A percentile compares a stretch with the other conserved stretches of the same genome.
Evolutionary conservation across 345 rosid genomes (phyloP).

Genomic region (Limnanthes douglasii): DNA sequence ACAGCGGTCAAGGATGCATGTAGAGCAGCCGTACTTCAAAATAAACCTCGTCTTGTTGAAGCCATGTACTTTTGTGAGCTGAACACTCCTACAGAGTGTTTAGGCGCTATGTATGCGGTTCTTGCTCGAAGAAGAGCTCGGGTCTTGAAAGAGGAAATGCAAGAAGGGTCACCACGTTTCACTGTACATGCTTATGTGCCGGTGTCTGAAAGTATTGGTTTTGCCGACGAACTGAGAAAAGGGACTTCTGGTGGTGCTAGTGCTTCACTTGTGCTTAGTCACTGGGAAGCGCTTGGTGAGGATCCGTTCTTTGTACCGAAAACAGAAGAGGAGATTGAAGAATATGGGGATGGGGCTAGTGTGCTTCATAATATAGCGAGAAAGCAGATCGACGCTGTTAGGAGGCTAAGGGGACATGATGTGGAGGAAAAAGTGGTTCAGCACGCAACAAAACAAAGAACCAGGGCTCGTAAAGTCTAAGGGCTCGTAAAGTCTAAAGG

Average conservation of each 20-base stretch:
- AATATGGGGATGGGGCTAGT: slow-evolving; percentile 84
- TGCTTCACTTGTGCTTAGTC: slow-evolving; percentile 78
- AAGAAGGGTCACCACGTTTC: slow-evolving; percentile 71
- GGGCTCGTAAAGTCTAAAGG: too few relatives aligned
- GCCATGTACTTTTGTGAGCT: slow-evolving; percentile 91
- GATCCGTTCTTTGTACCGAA: slow-evolving; percentile 88
- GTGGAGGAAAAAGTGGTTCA: slow-evolving; percentile 87
- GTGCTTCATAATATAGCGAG: slow-evolving; percentile 73
- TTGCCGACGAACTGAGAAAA: slow-evolving; percentile 73
- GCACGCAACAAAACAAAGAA: slow-evolving; percentile 79
- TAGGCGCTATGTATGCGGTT: slow-evolving; percentile 76
- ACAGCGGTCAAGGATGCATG: slow-evolving; percentile 76
- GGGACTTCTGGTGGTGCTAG: slow-evolving; percentile 85
- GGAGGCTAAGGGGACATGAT: slow-evolving; percentile 66
- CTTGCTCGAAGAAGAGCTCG: slow-evolving; percentile 64
- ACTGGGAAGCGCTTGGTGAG: slow-evolving; percentile 76
- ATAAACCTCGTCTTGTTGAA: slow-evolving; percentile 68
- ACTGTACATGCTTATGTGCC: slow-evolving; percentile 75
- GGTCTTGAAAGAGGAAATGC: slow-evolving; percentile 86
- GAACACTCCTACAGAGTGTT: slow-evolving; percentile 55
- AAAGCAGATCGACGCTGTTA: slow-evolving; percentile 63
- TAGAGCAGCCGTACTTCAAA: slow-evolving; percentile 60
- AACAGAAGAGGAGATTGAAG: slow-evolving; percentile 81
- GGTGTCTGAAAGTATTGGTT: slow-evolving; percentile 80
- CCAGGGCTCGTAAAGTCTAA: slow-evolving; percentile 52